Conservation (phyloP, 169 alveolate species). For the Eimeria zaria region DNA sequence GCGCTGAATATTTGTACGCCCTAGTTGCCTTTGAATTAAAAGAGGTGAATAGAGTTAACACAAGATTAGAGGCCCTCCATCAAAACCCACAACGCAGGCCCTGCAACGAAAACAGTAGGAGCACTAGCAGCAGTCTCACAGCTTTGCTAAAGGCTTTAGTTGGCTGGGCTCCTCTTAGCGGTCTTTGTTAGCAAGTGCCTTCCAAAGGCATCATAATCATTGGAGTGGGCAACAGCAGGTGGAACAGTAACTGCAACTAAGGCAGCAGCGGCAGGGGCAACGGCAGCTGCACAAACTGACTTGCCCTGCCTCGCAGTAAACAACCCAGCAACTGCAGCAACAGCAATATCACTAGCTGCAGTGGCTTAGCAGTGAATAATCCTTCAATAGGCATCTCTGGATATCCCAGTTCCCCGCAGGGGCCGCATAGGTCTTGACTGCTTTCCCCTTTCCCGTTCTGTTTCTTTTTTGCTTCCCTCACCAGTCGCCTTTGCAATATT, state of each 20-base stretch:
- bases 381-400: not conserved
- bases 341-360: not conserved
- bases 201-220: not conserved
- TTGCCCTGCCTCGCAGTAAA: not conserved
- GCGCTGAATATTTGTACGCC: not conserved
- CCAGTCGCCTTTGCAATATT: not conserved
- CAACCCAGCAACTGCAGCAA: not conserved
- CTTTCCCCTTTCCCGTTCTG: not conserved
- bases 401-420: not conserved
- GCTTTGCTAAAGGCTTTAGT: not conserved
- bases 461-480: not conserved
- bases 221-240: not conserved
- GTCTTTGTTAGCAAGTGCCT: not conserved
- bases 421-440: not conserved
- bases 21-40: not conserved
- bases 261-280: conserved; percentile 12
- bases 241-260: not conserved
- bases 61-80: not conserved
- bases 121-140: not conserved
- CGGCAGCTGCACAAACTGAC: not conserved
- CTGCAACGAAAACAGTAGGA: conserved; percentile 11
- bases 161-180: conserved; percentile 5
- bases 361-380: not conserved
- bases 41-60: not conserved
- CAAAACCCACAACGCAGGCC: not conserved